A percentile compares a stretch with the other conserved stretches of the same genome.
phyloP scores from a whole-genome alignment of 306 rosid genomes.

The Lablab purpureus region DNA sequence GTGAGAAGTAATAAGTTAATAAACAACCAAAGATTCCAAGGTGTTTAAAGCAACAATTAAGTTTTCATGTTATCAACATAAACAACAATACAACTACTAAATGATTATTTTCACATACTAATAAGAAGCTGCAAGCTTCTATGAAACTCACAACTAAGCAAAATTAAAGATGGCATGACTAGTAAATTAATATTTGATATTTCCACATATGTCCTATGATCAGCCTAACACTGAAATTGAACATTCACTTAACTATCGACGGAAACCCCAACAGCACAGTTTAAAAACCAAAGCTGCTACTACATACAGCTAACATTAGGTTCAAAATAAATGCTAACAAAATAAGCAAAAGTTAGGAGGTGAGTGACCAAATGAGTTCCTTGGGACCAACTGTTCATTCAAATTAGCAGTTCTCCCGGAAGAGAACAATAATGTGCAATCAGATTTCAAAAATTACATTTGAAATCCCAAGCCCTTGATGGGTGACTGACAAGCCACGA shows the following conservation, averaged over 20 bases:
- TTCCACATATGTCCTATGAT: constrained; percentile 7
- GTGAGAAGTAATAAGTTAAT: constrained; percentile 18
- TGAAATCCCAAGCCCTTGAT: background rate
- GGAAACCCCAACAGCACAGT: background rate
- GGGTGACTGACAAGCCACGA: constrained; percentile 24
- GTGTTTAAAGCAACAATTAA: constrained; percentile 1
- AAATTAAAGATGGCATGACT: background rate
- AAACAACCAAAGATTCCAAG: constrained; percentile 19
- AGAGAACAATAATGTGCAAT: background rate
- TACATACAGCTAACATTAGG: background rate
- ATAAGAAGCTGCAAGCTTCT: constrained; percentile 5
- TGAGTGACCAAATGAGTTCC: background rate
- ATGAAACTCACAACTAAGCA: constrained; percentile 4
- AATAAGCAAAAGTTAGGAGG: constrained; percentile 3
- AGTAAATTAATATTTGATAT: background rate
- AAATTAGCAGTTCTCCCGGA: constrained; percentile 19
- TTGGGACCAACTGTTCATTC: constrained; percentile 6
- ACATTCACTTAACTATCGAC: constrained; percentile 12
- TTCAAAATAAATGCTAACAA: background rate
- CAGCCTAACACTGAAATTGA: constrained; percentile 13
- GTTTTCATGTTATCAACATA: constrained; percentile 13
- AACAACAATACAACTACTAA: constrained; percentile 8
- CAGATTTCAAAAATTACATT: background rate
- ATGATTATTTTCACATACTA: constrained; percentile 6
- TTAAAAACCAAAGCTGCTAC: constrained; percentile 3